Evolutionary conservation across 1,284 basidiomycete species (phyloP), one percentile per base, ranked within the genome.

Genomic region (Rhodotorula glutinis): DNA sequence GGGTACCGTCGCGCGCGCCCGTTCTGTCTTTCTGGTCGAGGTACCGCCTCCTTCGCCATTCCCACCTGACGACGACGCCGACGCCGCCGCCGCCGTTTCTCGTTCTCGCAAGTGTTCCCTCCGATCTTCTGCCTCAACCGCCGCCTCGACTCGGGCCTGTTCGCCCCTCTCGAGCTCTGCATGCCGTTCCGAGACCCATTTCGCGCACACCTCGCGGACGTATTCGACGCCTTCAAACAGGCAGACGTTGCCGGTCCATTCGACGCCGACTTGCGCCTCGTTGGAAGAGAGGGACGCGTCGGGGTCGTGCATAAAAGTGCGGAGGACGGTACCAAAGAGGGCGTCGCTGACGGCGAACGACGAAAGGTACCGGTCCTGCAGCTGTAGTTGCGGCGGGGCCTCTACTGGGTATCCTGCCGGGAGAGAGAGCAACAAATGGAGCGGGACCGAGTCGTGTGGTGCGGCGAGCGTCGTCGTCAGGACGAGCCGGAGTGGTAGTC

Each of bases 221-320:
- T 25, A 41, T 57, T 73, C 70, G 17, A 73, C 51, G 11, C 67
- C 72, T 38, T 73, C 69, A 38, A 59, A 73, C 53, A 73, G 41
- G 29, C 65, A 69, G 1, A 69, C 59, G 30, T 33, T 25, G 21
- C 69, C 55, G 21, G 30, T 55, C 62, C 64, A 71, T 29, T 69
- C 65, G 25, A 70, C 66, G 21, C 43, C 51, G 27, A n/a, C 49
- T 27, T 13, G n/a, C 25, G 49, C 25, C n/a, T n/a, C 25, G 8
- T 9, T 14, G 11, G 25, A 38, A 38, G 33, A 23, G 25, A 27
- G 19, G 1, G 55, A 53, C 4, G 44, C 43, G 9, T 54, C 51
- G 5, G 49, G 13, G 23, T 67, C 69, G 53, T 73, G 72, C 63
- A 69, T 69, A 40, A 47, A 73, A 0, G 57, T 60, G n/a, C 70